Conservation (phyloP, 371 early-diverging fungal species). For the Basidiobolus meristosporus region DNA sequence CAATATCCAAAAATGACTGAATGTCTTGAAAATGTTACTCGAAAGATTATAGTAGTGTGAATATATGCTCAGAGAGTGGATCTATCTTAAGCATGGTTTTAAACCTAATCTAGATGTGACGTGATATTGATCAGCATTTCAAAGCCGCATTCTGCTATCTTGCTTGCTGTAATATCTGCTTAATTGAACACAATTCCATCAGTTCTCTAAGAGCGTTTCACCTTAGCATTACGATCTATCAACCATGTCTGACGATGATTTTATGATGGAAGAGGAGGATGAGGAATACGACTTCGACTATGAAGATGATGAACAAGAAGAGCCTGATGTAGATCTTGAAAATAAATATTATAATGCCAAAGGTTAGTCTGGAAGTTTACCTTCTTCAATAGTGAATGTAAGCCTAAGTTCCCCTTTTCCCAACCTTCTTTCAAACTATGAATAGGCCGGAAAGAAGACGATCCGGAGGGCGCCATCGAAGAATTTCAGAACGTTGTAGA, state of each 20-base stretch:
- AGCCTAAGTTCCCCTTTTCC: not conserved
- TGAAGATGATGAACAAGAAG: constrained; percentile 73
- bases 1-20: no score
- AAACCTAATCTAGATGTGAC: no score
- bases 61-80: no score
- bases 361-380: constrained; percentile 17
- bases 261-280: constrained; percentile 24
- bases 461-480: constrained; percentile 49
- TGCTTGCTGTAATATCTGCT: no score
- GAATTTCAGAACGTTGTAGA: constrained; percentile 71
- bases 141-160: no score
- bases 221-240: not conserved
- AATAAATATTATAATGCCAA: constrained; percentile 93
- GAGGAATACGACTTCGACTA: constrained; percentile 83
- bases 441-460: constrained; percentile 56
- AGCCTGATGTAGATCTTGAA: constrained; percentile 74
- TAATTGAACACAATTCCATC: no score
- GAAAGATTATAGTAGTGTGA: no score
- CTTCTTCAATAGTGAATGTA: not conserved
- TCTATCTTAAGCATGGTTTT: no score
- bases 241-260: constrained; percentile 23
- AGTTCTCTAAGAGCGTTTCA: no score
- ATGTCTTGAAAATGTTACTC: no score
- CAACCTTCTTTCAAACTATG: not conserved
- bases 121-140: no score